Conservation (phyloP, 352 stramenopile genomes). For the Blastocystis hominis region DNA sequence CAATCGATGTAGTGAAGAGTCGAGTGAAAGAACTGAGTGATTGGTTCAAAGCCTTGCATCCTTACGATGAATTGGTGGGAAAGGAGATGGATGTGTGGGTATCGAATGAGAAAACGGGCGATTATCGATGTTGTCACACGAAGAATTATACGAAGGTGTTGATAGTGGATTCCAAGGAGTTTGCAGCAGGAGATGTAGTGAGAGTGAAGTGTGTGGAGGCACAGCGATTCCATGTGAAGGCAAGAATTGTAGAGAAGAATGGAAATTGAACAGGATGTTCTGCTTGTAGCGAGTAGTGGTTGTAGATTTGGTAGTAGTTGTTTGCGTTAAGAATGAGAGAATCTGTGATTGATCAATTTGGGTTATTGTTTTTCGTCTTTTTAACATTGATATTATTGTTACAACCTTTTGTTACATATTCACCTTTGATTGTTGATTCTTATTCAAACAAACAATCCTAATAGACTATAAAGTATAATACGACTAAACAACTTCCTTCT, state of each 20-base stretch:
- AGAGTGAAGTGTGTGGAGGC: neutral
- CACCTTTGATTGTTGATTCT: no score
- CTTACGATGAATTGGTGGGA: slow-evolving; percentile 70
- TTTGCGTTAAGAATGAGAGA: no score
- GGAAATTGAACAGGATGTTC: no score
- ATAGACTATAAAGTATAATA: no score
- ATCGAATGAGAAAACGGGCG: slow-evolving; percentile 69
- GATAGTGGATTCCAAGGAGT: neutral
- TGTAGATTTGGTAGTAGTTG: no score
- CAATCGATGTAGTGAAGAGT: slow-evolving; percentile 77
- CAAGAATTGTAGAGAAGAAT: neutral
- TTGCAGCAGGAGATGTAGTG: neutral
- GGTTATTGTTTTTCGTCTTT: no score
- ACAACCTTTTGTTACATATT: no score
- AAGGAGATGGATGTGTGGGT: slow-evolving; percentile 65
- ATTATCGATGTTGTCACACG: slow-evolving; percentile 74
- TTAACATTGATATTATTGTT: no score
- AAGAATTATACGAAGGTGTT: slow-evolving; percentile 82
- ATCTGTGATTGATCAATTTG: no score
- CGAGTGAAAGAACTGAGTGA: slow-evolving; percentile 75
- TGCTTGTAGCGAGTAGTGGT: no score
- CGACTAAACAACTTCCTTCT: no score
- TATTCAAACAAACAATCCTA: no score
- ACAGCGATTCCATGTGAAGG: slow-evolving; percentile 21
- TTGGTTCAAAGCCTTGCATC: slow-evolving; percentile 73